These are phyloP conservation scores for Knoxdaviesia proteae DNA, from an alignment of 2,329 filamentous ascomycete genomes.

Conservation along the genomic window DNA sequence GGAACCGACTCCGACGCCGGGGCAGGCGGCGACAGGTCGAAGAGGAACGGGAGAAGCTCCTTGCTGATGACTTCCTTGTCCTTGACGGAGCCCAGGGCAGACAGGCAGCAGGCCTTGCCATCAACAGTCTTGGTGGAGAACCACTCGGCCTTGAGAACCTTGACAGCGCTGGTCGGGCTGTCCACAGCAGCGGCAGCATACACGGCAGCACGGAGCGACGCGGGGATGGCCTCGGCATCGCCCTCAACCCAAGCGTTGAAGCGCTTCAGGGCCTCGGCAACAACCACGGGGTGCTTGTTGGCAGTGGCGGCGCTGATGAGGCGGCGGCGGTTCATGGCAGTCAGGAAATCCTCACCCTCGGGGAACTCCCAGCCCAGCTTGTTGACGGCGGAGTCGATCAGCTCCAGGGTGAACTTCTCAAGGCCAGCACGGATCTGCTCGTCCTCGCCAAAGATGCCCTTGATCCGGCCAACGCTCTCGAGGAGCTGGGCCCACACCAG, in stretches of 20 bases:
- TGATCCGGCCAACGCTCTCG: constrained; percentile 53
- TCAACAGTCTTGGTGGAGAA: constrained; percentile 66
- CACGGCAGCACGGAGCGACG: constrained; percentile 59
- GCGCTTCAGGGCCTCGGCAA: constrained; percentile 52
- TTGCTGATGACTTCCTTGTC: constrained; percentile 43
- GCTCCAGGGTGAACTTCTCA: constrained; percentile 56
- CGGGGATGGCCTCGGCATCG: constrained; percentile 50
- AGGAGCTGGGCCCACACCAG: constrained; percentile 79
- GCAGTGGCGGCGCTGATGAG: constrained; percentile 57
- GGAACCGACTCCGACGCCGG: constrained; percentile 43
- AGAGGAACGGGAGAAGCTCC: constrained; percentile 59
- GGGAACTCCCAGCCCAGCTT: constrained; percentile 71
- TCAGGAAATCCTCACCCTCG: constrained; percentile 62
- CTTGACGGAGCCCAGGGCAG: constrained; percentile 54
- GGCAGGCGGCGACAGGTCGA: constrained; percentile 35
- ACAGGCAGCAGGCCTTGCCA: constrained; percentile 69
- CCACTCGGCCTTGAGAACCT: constrained; percentile 70
- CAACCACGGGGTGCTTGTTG: constrained; percentile 54
- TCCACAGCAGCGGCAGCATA: constrained; percentile 57
- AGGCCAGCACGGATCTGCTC: constrained; percentile 50
- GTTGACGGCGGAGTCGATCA: constrained; percentile 55
- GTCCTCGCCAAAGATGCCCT: constrained; percentile 68
- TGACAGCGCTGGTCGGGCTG: constrained; percentile 47
- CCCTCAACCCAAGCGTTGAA: constrained; percentile 66
- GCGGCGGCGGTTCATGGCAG: constrained; percentile 61